phyloP scores from a whole-genome alignment of 495 filamentous ascomycete species.

The Penicillium soppii region DNA sequence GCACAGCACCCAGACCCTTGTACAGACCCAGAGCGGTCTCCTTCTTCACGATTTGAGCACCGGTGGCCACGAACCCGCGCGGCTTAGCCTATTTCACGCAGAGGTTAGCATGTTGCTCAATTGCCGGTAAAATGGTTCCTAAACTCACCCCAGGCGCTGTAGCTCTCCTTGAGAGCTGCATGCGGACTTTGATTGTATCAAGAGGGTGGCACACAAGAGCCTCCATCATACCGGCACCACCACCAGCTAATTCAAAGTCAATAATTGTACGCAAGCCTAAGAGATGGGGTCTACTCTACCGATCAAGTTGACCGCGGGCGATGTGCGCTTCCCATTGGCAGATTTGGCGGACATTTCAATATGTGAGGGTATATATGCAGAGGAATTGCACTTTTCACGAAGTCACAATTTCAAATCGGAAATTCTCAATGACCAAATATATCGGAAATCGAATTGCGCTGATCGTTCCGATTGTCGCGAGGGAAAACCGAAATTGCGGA shows the following conservation, averaged over 20 bases:
- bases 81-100: constrained; percentile 55
- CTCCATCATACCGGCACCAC: constrained; percentile 99
- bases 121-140: neutral
- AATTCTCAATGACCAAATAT: constrained; percentile 5
- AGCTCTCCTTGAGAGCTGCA: constrained; percentile 93
- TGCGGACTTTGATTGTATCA: constrained; percentile 99
- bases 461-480: constrained; percentile 12
- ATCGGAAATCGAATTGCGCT: constrained; percentile 7
- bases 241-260: constrained; percentile 68
- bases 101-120: constrained; percentile 19
- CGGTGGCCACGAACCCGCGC: constrained; percentile 85
- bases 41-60: constrained; percentile 78
- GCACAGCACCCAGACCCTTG: constrained; percentile 93
- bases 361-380: constrained; percentile 11
- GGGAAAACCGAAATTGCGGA: constrained; percentile 22
- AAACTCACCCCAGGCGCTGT: constrained; percentile 71
- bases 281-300: constrained; percentile 52
- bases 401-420: constrained; percentile 4
- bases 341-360: constrained; percentile 59
- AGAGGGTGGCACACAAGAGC: constrained; percentile 95
- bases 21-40: constrained; percentile 93
- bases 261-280: constrained; percentile 6
- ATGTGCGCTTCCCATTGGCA: constrained; percentile 70
- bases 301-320: constrained; percentile 89
- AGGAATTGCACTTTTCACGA: constrained; percentile 1